Evolutionary conservation across 228 moss, liverwort and hornwort genomes (phyloP), one percentile per base, ranked within the genome.

Genomic region (Sphagnum magellanicum): DNA sequence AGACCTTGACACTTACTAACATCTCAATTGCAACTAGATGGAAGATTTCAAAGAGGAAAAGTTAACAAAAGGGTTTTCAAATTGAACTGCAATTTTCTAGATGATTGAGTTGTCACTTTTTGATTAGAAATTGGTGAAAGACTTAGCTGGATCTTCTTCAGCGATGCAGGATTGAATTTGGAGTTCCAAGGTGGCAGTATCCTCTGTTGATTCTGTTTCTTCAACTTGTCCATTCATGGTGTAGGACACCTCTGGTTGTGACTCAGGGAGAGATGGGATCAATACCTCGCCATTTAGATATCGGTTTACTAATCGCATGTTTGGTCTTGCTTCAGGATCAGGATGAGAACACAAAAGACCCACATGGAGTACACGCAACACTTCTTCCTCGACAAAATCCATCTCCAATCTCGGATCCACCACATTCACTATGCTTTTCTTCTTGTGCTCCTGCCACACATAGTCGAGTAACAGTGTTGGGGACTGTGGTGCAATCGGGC

Each of bases 301-400:
- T 63, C 81, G 81, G 1, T 65, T 72, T 4, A 89, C 84, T 47
- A 87, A 78, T 4, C 79, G 75, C 81, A 87, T 79, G 6, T 81
- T 59, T 8, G 89, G 89, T 17, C 89, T 79, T 55, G 59, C 55
- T 0, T 50, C 6, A 12, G 84, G 76, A 46, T 89, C 78, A 5
- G 78, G 87, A 50, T 84, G 89, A 8, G 84, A 89, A 78, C 87
- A 89, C 4, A 87, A 69, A 51, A 89, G 16, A 1, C 89, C 87
- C 47, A 89, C 6, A 58, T 68, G 50, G 52, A 89, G 69, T 0
- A 87, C 68, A 0, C 63, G 50, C 49, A 84, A 74, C 78, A 87
- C 47, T 14, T 69, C 60, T 8, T 77, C 46, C 0, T 10, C 0
- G 14, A 81, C 70, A 9, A 71, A 84, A 0, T 60, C 5, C 0